Percentiles rank a stretch among this genome's conserved stretches.
These are phyloP conservation scores for Sarocladium kiliense DNA, from an alignment of 2,329 filamentous ascomycete genomes.

Conservation along the genomic window DNA sequence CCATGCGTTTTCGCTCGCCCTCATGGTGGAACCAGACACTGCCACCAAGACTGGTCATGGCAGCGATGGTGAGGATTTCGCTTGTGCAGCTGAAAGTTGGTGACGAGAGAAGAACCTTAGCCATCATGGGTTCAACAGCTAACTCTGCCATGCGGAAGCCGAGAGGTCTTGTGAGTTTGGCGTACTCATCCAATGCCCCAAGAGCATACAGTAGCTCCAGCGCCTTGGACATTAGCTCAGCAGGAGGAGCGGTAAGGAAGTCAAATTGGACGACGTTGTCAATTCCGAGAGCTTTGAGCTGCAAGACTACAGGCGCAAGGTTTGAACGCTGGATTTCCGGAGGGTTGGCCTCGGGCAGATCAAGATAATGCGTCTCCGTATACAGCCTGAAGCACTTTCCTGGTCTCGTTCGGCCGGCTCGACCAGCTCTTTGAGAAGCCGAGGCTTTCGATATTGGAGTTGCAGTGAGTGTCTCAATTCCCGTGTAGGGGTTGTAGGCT, in stretches of 20 bases:
- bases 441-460: constrained; percentile 85
- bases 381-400: constrained; percentile 95
- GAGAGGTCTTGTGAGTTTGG: constrained; percentile 84
- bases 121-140: constrained; percentile 93
- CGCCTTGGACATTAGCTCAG: constrained; percentile 77
- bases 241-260: constrained; percentile 80
- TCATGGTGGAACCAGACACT: constrained; percentile 79
- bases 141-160: constrained; percentile 89
- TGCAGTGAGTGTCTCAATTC: constrained; percentile 81
- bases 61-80: constrained; percentile 86
- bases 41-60: constrained; percentile 85
- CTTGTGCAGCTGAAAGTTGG: constrained; percentile 70
- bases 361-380: constrained; percentile 66
- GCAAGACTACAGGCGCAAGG: constrained; percentile 79
- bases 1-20: constrained; percentile 68
- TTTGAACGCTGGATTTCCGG: constrained; percentile 94
- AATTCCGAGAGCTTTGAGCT: constrained; percentile 91
- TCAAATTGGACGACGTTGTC: constrained; percentile 91
- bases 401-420: constrained; percentile 81
- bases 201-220: constrained; percentile 84
- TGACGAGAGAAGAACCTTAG: constrained; percentile 76
- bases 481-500: constrained; percentile 75
- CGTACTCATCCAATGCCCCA: constrained; percentile 82
- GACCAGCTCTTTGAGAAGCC: constrained; percentile 83
- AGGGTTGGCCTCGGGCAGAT: constrained; percentile 65